Base-by-base conservation (phyloP, 768 basidiomycete genomes). In the Tulasnella sp. region DNA sequence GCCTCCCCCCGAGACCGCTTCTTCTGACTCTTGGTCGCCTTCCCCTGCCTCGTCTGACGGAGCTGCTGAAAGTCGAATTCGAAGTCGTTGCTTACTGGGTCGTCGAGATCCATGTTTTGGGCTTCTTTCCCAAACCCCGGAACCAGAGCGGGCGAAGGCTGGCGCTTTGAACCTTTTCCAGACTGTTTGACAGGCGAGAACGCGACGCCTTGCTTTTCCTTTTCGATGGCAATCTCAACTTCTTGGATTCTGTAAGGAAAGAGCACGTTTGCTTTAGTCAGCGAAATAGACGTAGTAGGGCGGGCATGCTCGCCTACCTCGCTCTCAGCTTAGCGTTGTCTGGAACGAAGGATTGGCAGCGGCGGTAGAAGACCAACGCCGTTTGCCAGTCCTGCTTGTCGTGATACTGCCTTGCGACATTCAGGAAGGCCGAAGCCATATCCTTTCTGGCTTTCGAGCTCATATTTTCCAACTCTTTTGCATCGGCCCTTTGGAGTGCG, bases 311-410 rank as follows among this genome's bases (percentile, higher is more conserved):
- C 88, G 91, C 91, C 89, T 89, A 95, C 94, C 94, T 93, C 88
- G 93, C 93, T 89, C 91, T 90, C 74, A 96, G 88, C 84, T 94
- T 95, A 85, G 90, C 85, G 83, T 96, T 95, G 79, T 94, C 92
- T n/a, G 94, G 94, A 73, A 94, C 93, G 82, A 94, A 95, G 7
- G 88, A 88, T 84, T 92, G 92, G 27, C 94, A 94, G 82, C 93
- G 93, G 83, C 91, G 91, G 84, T 95, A 96, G 21, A 95, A 88
- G 77, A 94, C 92, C 52, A 96, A 88, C 3, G 94, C 94, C 1
- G 90, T 89, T 82, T 92, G 88, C n/a, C 94, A 87, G 83, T 94
- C 91, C n/a, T 92, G 92, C 94, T 93, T 93, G 84, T 94, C 92
- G 2, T 93, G 93, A 85, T 93, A 91, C 27, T 92, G 89, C 27